Percentiles rank a stretch among this genome's conserved stretches.
phyloP scores from a whole-genome alignment of 352 stramenopile genomes.

The Pythium aristosporum region DNA sequence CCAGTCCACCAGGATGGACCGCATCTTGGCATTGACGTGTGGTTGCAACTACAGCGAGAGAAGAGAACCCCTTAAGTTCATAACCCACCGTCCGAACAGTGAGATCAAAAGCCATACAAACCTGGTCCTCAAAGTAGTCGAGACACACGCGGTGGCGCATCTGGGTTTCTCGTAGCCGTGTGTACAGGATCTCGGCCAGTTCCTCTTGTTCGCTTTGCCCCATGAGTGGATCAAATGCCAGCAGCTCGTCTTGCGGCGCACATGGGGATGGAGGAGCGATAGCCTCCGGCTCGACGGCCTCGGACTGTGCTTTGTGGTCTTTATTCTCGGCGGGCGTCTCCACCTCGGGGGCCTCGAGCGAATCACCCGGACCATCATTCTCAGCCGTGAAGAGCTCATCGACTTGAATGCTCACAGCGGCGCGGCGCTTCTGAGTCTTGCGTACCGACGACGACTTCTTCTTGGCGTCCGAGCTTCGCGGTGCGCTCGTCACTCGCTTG shows the following conservation, averaged over 20 bases:
- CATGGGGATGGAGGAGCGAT: not conserved
- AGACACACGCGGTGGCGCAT: constrained; percentile 10
- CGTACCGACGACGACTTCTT: not conserved
- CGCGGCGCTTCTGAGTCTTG: not conserved
- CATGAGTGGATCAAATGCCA: constrained; percentile 7
- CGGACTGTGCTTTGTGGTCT: not conserved
- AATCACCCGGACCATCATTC: not conserved
- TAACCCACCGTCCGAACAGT: no score
- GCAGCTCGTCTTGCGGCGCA: not conserved
- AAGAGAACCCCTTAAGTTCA: not conserved
- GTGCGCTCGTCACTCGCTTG: no score
- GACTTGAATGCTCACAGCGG: not conserved
- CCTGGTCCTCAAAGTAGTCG: constrained; percentile 16
- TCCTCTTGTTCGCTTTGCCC: constrained; percentile 10
- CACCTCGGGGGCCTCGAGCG: not conserved
- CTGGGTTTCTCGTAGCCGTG: constrained; percentile 15
- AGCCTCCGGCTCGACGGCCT: not conserved
- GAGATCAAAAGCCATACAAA: not conserved
- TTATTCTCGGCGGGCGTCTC: not conserved
- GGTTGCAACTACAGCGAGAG: constrained; percentile 12
- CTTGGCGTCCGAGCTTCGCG: no score
- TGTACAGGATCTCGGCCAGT: constrained; percentile 11
- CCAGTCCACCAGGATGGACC: constrained; percentile 74
- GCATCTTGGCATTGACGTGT: constrained; percentile 58
- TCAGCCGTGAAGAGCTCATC: not conserved